phyloP scores from a whole-genome alignment of 495 filamentous ascomycete genomes.

The Xylaria scruposa region DNA sequence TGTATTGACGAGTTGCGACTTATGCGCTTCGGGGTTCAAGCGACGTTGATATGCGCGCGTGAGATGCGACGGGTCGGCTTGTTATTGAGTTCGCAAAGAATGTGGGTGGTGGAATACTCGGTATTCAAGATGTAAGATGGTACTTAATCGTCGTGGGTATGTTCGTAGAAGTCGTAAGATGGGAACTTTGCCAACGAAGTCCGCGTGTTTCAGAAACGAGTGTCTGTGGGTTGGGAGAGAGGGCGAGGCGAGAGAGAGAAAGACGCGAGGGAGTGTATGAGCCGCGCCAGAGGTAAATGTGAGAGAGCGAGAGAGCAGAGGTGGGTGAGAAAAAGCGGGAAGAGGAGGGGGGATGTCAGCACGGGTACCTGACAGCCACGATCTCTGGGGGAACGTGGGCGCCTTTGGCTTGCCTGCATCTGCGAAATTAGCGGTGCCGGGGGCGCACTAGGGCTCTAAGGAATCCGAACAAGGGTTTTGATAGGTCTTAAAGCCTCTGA shows the following conservation, averaged over 20 bases:
- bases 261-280: constrained; percentile 13
- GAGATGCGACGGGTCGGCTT: constrained; percentile 12
- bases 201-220: constrained; percentile 28
- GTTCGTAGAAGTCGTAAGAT: constrained; percentile 25
- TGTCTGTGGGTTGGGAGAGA: constrained; percentile 17
- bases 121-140: constrained; percentile 16
- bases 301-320: constrained; percentile 8
- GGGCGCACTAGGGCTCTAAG: constrained; percentile 20
- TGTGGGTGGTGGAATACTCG: constrained; percentile 22
- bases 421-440: constrained; percentile 25
- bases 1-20: constrained; percentile 5
- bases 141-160: constrained; percentile 16
- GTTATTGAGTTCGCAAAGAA: constrained; percentile 12
- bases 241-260: not conserved
- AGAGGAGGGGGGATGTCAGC: not conserved
- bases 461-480: constrained; percentile 7
- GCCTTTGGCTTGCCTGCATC: constrained; percentile 22
- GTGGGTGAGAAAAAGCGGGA: not conserved
- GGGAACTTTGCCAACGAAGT: constrained; percentile 32
- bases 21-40: constrained; percentile 16
- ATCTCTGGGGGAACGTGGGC: constrained; percentile 26
- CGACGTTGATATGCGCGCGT: constrained; percentile 6
- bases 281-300: constrained; percentile 18
- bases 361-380: constrained; percentile 31
- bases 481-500: constrained; percentile 11